Evolutionary conservation across 768 basidiomycete genomes (phyloP), one percentile per base, ranked within the genome.

Genomic region (Amyloporia xantha): DNA sequence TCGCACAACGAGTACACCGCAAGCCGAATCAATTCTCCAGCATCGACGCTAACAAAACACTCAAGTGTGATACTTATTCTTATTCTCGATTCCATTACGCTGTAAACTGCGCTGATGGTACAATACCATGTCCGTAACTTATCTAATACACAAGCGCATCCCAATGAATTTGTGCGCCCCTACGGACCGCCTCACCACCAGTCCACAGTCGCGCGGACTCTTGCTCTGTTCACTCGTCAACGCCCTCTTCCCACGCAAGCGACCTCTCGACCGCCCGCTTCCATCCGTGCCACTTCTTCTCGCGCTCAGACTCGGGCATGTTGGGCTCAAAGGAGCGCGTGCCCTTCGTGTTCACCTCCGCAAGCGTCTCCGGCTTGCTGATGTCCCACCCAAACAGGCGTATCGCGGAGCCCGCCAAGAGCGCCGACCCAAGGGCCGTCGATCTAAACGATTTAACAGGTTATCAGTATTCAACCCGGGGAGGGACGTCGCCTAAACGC

Each of bases 311-410:
- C 50, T 78, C 76, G 1, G 66, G 60, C 44, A 84, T 59, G 19
- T 61, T 59, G 0, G 94, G 84, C 33, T 60, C 66, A 61, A 99
- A 99, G 26, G 74, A 72, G 38, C 68, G 74, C 58, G 75, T 89
- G 6, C 91, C 91, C 40, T 83, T 82, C 30, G 87, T 90, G 62
- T 98, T 98, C 33, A 97, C 93, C 55, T 88, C 78, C 9, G 68
- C 66, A 11, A 99, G 74, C 17, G 93, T 90, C 64, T 89, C 83
- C 0, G 94, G 93, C 28, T 81, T 78, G 40, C 68, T 71, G 46
- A 98, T 68, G 66, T 98, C 84, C 96, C 96, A 98, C 41, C 92
- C 95, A 59, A 89, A 94, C 20, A 97, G 72, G 5, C 76, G 70
- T 43, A 98, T 76, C 2, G 96, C 92, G 30, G 87, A 79, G 23